Conservation (phyloP, 2,329 filamentous ascomycete species). For the Arthroderma sp. region DNA sequence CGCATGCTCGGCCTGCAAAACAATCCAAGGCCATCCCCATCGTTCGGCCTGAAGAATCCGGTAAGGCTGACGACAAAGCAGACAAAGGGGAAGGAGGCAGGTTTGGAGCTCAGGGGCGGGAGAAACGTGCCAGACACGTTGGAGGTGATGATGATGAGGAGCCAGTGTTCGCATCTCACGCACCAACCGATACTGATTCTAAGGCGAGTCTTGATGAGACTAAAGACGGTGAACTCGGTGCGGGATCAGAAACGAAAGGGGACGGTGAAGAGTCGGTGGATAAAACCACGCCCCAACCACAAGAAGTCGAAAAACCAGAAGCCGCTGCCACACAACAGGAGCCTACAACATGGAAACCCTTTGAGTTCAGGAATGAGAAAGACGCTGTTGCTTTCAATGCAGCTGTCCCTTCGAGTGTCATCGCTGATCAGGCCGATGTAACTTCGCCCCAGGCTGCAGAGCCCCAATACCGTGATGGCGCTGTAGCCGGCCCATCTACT, state of each 20-base stretch:
- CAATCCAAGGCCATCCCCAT: constrained; percentile 78
- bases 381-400: constrained; percentile 38
- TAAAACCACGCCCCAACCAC: constrained; percentile 8
- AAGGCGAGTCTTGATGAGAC: constrained; percentile 14
- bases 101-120: constrained; percentile 50
- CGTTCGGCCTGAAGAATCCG: constrained; percentile 47
- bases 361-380: constrained; percentile 42
- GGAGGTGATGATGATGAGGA: constrained; percentile 59
- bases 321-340: constrained; percentile 20
- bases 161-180: constrained; percentile 53
- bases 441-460: background rate
- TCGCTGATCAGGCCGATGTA: background rate
- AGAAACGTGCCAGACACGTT: constrained; percentile 58
- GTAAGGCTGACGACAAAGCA: constrained; percentile 28
- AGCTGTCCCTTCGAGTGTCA: constrained; percentile 32
- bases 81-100: constrained; percentile 49
- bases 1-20: constrained; percentile 53
- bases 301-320: constrained; percentile 23
- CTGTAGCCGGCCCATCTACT: constrained; percentile 4
- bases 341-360: constrained; percentile 43
- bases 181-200: constrained; percentile 13
- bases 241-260: background rate
- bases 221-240: constrained; percentile 22
- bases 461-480: constrained; percentile 1
- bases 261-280: background rate